Evolutionary conservation across 2,329 filamentous ascomycete genomes (phyloP), one percentile per base, ranked within the genome.

Genomic region (Alternaria ethzedia): DNA sequence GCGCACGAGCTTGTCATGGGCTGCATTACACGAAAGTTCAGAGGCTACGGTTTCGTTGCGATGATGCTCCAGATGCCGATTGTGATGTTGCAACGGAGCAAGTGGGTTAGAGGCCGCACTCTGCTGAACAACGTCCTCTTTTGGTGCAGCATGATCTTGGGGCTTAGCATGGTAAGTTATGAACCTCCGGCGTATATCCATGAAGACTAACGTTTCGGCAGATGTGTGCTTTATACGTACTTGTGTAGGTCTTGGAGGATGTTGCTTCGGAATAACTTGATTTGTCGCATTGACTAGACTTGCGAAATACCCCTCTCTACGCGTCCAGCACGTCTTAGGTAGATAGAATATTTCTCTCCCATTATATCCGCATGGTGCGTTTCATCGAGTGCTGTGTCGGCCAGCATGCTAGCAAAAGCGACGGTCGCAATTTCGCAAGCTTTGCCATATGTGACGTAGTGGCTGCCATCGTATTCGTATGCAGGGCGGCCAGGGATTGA

Each of bases 31-130:
- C 95, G 97, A 85, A 98, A 99, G 83, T 85, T 98, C 49, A 85
- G 96, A 41, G 96, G 96, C 12, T 99, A 98, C 76, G 96, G 95
- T 10, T 97, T 97, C 77, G 76, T 96, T 20, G 91, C 93, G 66
- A 96, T 97, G 89, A 98, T 99, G 96, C 83, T 96, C 66, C 96
- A 99, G 84, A 86, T 98, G 70, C 96, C 96, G 1, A 96, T 98
- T 70, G 92, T 98, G n/a, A 88, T 94, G 79, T 83, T 98, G 28
- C 96, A 98, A 83, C 87, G 92, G 66, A 94, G 91, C 5, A 87
- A 85, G 64, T 93, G 89, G 83, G 88, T 98, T 41, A 87, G 89
- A 58, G 89, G 90, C 20, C 88, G 88, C 70, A 89, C 89, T 76
- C 90, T 94, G 28, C 83, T 97, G 61, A 97, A 78, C 65, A 79